Conservation (phyloP, 2,329 filamentous ascomycete genomes). For the Aspergillus aculeatinus region DNA sequence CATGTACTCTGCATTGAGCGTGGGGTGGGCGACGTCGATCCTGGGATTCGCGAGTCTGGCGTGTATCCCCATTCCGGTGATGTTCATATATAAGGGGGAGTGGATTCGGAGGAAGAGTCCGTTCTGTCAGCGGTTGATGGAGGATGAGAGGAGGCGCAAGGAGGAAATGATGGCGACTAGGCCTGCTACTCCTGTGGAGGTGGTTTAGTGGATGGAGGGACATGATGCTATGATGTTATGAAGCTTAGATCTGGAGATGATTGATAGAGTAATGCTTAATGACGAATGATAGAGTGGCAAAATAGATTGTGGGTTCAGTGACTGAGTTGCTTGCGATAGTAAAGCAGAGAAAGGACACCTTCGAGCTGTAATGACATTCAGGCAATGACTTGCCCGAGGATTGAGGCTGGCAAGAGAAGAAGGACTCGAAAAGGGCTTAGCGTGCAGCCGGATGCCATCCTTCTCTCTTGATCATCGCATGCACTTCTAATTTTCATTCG, state of each 20-base stretch:
- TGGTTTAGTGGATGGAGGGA: not conserved
- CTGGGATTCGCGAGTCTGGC: slow-evolving; percentile 41
- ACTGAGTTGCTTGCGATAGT: too few species aligned
- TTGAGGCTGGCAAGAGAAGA: too few species aligned
- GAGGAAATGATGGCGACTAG: slow-evolving; percentile 6
- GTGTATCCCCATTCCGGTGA: slow-evolving; percentile 44
- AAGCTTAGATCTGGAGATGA: not conserved
- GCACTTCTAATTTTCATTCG: too few species aligned
- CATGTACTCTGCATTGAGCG: slow-evolving; percentile 40
- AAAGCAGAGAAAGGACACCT: too few species aligned
- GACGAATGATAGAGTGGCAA: not conserved
- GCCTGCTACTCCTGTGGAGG: not conserved
- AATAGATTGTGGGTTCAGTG: too few species aligned
- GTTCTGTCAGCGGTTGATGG: slow-evolving; percentile 31
- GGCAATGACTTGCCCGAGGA: too few species aligned
- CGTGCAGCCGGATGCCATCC: too few species aligned
- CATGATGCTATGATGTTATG: not conserved
- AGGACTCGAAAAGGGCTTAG: too few species aligned
- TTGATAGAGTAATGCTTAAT: not conserved
- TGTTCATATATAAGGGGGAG: slow-evolving; percentile 30
- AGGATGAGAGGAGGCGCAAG: slow-evolving; percentile 20
- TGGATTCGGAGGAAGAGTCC: slow-evolving; percentile 31
- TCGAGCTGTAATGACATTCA: too few species aligned
- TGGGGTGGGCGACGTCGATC: slow-evolving; percentile 44
- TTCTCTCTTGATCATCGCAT: too few species aligned